A percentile compares a stretch with the other conserved stretches of the same genome.
phyloP scores from a whole-genome alignment of 768 basidiomycete species.

The Leucocoprinus sp. region DNA sequence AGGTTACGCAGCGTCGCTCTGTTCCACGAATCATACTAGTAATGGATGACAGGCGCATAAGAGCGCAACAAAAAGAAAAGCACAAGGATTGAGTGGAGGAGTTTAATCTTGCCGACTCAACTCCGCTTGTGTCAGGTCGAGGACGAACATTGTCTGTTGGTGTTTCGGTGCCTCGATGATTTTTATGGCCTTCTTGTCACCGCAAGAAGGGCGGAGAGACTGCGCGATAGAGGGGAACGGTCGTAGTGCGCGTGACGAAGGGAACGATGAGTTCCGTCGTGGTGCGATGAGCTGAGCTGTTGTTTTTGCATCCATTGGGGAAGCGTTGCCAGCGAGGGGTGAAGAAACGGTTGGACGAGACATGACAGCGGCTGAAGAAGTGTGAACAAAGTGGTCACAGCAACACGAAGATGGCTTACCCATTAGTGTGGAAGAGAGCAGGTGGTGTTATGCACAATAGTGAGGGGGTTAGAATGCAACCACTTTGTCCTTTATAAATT shows the following conservation, averaged over 20 bases:
- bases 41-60: not conserved
- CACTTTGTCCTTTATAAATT: slow-evolving; percentile 3
- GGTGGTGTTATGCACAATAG: not conserved
- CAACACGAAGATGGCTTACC: slow-evolving; percentile 2
- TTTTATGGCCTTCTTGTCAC: slow-evolving; percentile 47
- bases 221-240: slow-evolving; percentile 65
- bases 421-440: not conserved
- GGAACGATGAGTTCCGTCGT: slow-evolving; percentile 47
- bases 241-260: slow-evolving; percentile 65
- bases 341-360: slow-evolving; percentile 52
- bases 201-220: slow-evolving; percentile 26
- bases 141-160: slow-evolving; percentile 59
- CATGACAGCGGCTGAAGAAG: slow-evolving; percentile 22
- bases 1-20: too few species aligned
- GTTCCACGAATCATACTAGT: too few species aligned
- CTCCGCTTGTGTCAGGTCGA: slow-evolving; percentile 79
- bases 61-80: slow-evolving; percentile 19
- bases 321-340: slow-evolving; percentile 40
- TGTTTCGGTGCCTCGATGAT: slow-evolving; percentile 75
- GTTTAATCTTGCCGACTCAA: slow-evolving; percentile 53
- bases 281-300: slow-evolving; percentile 27
- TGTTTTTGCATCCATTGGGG: slow-evolving; percentile 22
- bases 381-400: not conserved
- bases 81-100: not conserved
- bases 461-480: not conserved